Evolutionary conservation across 2,329 filamentous ascomycete genomes (phyloP), one percentile per base, ranked within the genome.

Genomic region (Alternaria arbusti): DNA sequence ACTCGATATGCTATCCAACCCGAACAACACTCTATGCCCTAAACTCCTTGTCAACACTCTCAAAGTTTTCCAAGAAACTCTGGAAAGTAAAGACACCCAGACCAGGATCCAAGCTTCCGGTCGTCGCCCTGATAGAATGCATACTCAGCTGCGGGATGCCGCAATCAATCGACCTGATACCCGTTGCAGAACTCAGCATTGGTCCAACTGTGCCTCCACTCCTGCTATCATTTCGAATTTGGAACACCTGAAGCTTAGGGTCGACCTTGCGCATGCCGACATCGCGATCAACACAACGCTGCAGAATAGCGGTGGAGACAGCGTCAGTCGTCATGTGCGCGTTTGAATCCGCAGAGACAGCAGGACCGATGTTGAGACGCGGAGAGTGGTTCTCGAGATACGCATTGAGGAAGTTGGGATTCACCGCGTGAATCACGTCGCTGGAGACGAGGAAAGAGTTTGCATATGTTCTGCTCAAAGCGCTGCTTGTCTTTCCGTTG

Each of bases 281-380:
- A 25, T 74, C 73, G 43, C 63, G 61, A 63, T 94, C 89, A 8
- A 93, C 94, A 43, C 96, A 88, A 25, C 92, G 87, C 70, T 90
- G 88, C 36, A 98, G 83, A 64, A 98, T 87, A 5, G 93, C 89
- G 5, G 92, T 92, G 11, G 92, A 96, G 17, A 97, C 89, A 59
- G 90, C 89, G 77, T 98, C 94, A 4, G 95, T 97, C 4, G 95
- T 97, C 92, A 97, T 97, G 82, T 98, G 93, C 5, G 93, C 96
- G 75, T 97, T 97, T 55, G 89, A 89, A 80, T 98, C 95, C 22
- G 89, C 89, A 49, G 89, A 90, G 43, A 99, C 86, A 15, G 90
- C 88, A 30, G 97, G 86, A 36, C 96, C 96, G 30, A 96, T 88
- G 78, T 99, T 99, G 57, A 99, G 87, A 62, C 92, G 88, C 1